Percentiles rank a stretch among this genome's conserved stretches.
phyloP scores from a whole-genome alignment of 2,329 filamentous ascomycete species.

The Aspergillus hortae region DNA sequence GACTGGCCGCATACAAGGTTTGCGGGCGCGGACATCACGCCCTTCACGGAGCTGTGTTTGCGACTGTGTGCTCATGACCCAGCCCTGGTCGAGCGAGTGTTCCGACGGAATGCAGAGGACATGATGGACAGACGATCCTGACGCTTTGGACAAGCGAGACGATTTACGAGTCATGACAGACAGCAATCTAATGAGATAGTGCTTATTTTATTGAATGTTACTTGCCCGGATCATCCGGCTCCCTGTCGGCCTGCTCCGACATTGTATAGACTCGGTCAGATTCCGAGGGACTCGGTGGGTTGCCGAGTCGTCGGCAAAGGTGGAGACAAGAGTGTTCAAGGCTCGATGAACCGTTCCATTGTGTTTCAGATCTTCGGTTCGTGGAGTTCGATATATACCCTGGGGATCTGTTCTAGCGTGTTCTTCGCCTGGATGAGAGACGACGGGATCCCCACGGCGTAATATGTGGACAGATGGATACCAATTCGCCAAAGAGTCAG shows the following conservation, averaged over 20 bases:
- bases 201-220: background rate
- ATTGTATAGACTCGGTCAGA: background rate
- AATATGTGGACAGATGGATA: no score
- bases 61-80: constrained; percentile 50
- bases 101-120: constrained; percentile 54
- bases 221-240: background rate
- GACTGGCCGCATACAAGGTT: constrained; percentile 65
- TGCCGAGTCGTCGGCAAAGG: constrained; percentile 4
- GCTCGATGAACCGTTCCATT: no score
- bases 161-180: background rate
- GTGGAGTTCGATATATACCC: no score
- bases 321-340: background rate
- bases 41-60: constrained; percentile 54
- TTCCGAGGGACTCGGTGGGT: background rate
- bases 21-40: constrained; percentile 53
- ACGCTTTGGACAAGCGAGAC: background rate
- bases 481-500: no score
- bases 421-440: no score
- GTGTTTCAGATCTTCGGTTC: no score
- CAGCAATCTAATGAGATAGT: background rate
- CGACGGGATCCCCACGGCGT: no score
- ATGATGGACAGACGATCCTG: constrained; percentile 32
- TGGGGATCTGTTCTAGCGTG: no score
- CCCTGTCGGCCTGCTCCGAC: background rate
- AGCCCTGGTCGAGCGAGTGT: constrained; percentile 48